Evolutionary conservation across 73 alveolate genomes (phyloP).

Genomic region (Stentor roeselii): DNA sequence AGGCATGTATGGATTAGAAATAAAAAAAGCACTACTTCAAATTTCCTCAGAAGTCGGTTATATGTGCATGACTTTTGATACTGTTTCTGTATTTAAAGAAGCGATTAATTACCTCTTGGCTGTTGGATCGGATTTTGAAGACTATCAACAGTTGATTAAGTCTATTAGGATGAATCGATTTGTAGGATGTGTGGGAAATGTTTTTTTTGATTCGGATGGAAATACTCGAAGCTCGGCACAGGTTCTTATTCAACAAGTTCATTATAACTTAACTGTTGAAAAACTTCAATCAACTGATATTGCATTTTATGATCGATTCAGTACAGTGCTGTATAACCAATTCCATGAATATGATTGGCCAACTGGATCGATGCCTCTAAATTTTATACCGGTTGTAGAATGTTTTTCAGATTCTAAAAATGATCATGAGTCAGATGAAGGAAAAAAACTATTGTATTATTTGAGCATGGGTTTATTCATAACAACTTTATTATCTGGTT

Average conservation of each 20-base stretch:
- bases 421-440: not conserved
- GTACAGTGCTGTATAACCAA: not conserved
- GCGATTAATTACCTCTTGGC: not conserved
- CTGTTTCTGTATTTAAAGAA: not conserved
- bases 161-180: not conserved
- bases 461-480: not conserved
- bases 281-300: not conserved
- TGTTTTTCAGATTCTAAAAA: not conserved
- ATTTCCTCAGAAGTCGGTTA: not conserved
- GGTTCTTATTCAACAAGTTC: not conserved
- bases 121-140: not conserved
- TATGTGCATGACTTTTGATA: constrained; percentile 9
- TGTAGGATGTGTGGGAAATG: not conserved
- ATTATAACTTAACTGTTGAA: not conserved
- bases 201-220: not conserved
- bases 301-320: not conserved
- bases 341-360: not conserved
- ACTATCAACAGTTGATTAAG: too few species aligned
- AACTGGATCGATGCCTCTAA: not conserved
- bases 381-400: not conserved
- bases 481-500: not conserved
- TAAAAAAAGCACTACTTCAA: not conserved
- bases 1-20: not conserved
- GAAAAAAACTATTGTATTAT: not conserved
- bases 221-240: not conserved